phyloP scores from a whole-genome alignment of 2,329 filamentous ascomycete genomes.

The Aspergillus oerlinghausenensis region DNA sequence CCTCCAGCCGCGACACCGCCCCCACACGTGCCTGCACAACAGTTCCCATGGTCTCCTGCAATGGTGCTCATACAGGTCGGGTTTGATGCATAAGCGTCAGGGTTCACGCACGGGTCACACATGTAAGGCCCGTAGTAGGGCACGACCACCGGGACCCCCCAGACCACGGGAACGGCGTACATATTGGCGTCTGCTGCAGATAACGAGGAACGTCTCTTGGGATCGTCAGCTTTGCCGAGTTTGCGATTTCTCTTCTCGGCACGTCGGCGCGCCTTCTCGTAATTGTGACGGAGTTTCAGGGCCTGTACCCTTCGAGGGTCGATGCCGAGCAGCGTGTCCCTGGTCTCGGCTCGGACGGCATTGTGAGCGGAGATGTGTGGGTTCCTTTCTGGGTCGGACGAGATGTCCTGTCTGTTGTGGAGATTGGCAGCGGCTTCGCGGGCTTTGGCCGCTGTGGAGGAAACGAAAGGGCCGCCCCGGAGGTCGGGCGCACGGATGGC shows the following conservation, averaged over 20 bases:
- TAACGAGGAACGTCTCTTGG: slow-evolving; percentile 10
- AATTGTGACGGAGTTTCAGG: slow-evolving; percentile 51
- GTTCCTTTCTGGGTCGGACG: slow-evolving; percentile 50
- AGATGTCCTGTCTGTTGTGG: slow-evolving; percentile 38
- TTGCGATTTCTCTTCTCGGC: slow-evolving; percentile 24
- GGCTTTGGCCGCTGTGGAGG: slow-evolving; percentile 47
- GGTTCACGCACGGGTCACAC: slow-evolving; percentile 40
- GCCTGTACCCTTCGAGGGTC: slow-evolving; percentile 27
- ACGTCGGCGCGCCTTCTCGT: slow-evolving; percentile 40
- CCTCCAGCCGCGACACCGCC: slow-evolving; percentile 42
- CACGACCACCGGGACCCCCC: slow-evolving; percentile 43
- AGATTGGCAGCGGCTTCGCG: slow-evolving; percentile 47
- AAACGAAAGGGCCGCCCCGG: slow-evolving; percentile 38
- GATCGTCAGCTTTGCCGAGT: slow-evolving; percentile 28
- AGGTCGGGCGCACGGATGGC: slow-evolving; percentile 57
- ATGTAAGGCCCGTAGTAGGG: slow-evolving; percentile 47
- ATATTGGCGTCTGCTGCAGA: slow-evolving; percentile 13
- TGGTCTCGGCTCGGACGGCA: slow-evolving; percentile 45
- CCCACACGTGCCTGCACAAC: slow-evolving; percentile 41
- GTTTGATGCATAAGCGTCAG: slow-evolving; percentile 40
- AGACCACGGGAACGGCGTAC: slow-evolving; percentile 35
- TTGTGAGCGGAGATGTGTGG: slow-evolving; percentile 73
- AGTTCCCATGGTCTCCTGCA: slow-evolving; percentile 42
- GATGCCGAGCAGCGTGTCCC: slow-evolving; percentile 7
- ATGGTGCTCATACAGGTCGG: slow-evolving; percentile 43